These are phyloP conservation scores for Syzygium malaccense DNA, from an alignment of 441 rosid species.

Conservation along the genomic window DNA sequence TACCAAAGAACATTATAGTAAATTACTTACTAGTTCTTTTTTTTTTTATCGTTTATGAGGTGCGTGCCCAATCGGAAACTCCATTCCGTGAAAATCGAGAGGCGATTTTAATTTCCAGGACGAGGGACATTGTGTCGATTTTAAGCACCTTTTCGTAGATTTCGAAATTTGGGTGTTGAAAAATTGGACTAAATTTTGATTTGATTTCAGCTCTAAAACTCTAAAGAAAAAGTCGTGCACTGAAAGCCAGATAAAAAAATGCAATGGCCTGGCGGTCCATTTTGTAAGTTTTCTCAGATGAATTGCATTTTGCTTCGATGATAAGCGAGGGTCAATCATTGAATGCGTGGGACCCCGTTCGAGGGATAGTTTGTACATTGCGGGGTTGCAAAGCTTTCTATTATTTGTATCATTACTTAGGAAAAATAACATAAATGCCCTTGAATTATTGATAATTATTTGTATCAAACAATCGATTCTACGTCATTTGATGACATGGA, in stretches of 20 bases:
- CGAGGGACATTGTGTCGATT: neutral
- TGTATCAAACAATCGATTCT: neutral
- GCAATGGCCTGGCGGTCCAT: neutral
- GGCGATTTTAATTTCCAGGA: accelerated
- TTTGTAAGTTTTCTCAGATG: neutral
- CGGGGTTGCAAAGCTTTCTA: accelerated
- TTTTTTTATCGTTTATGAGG: neutral
- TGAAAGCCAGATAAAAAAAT: neutral
- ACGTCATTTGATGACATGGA: neutral
- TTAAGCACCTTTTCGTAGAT: neutral
- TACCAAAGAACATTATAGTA: neutral
- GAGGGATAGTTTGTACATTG: neutral
- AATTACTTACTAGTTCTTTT: neutral
- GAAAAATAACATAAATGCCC: neutral
- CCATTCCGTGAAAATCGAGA: neutral
- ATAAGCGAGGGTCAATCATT: neutral
- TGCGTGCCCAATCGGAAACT: neutral
- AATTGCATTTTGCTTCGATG: neutral
- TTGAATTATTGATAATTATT: accelerated
- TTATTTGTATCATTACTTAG: neutral
- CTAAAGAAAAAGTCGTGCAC: neutral
- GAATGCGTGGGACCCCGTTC: neutral
- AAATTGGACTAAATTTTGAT: neutral
- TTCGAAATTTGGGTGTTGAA: neutral
- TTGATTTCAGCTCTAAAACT: neutral